phyloP scores from a whole-genome alignment of 352 stramenopile species.

The Pseudoperonospora humuli region DNA sequence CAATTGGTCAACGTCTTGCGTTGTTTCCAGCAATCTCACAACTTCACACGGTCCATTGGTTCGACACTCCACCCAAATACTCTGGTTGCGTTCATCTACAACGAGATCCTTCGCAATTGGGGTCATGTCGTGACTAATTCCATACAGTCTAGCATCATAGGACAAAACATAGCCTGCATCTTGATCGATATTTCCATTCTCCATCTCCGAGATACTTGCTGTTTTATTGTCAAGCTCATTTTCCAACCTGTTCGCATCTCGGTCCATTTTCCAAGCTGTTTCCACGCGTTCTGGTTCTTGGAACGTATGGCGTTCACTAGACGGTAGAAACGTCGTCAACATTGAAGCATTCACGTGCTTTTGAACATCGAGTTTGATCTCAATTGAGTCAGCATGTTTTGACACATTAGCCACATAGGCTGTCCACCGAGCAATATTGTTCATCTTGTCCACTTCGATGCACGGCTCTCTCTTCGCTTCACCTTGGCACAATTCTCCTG shows the following conservation, averaged over 20 bases:
- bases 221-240: slow-evolving; percentile 2
- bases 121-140: slow-evolving; percentile 34
- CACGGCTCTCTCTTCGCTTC: slow-evolving; percentile 31
- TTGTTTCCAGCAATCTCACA: slow-evolving; percentile 59
- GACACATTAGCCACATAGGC: slow-evolving; percentile 71
- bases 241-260: slow-evolving; percentile 8
- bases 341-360: slow-evolving; percentile 41
- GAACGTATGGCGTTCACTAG: slow-evolving; percentile 10
- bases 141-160: slow-evolving; percentile 67
- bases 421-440: slow-evolving; percentile 45
- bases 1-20: slow-evolving; percentile 51
- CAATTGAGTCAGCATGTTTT: slow-evolving; percentile 49
- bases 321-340: background rate
- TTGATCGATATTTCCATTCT: slow-evolving; percentile 12
- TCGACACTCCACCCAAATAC: slow-evolving; percentile 63
- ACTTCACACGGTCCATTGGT: slow-evolving; percentile 32
- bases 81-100: slow-evolving; percentile 61
- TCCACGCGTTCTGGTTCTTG: slow-evolving; percentile 25
- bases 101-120: slow-evolving; percentile 42
- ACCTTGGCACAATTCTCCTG: slow-evolving; percentile 43
- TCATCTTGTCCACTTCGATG: slow-evolving; percentile 53
- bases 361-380: slow-evolving; percentile 43
- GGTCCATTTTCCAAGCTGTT: slow-evolving; percentile 19
- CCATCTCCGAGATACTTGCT: slow-evolving; percentile 5
- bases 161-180: slow-evolving; percentile 52